Conservation (phyloP, 495 filamentous ascomycete genomes). For the Penicillium dipodomyicola region DNA sequence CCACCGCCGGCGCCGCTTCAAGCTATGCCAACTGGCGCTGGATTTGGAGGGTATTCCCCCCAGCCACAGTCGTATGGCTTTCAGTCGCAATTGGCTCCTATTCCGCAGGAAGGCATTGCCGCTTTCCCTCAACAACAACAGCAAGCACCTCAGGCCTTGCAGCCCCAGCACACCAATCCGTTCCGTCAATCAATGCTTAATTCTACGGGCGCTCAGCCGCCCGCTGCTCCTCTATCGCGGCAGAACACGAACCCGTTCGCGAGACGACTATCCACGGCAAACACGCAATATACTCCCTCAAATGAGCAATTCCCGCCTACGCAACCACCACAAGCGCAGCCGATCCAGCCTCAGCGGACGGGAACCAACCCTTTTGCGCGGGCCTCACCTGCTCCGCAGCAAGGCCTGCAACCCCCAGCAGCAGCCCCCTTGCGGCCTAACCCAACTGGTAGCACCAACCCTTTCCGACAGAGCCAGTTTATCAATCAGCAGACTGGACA, state of each 20-base stretch:
- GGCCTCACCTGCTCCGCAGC: conserved; percentile 39
- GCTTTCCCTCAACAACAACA: conserved; percentile 47
- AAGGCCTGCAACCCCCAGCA: conserved; percentile 36
- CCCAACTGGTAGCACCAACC: conserved; percentile 88
- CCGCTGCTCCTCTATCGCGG: conserved; percentile 48
- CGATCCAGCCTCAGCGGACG: conserved; percentile 44
- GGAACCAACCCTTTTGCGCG: conserved; percentile 56
- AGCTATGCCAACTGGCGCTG: conserved; percentile 67
- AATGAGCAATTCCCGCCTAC: conserved; percentile 31
- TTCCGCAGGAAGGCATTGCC: conserved; percentile 64
- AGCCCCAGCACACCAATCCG: conserved; percentile 69
- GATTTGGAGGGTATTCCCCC: conserved; percentile 82
- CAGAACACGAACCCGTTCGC: conserved; percentile 89
- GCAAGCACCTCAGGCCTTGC: conserved; percentile 33
- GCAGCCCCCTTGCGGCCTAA: conserved; percentile 58
- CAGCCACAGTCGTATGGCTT: conserved; percentile 56
- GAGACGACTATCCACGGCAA: conserved; percentile 48
- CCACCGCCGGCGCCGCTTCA: conserved; percentile 48
- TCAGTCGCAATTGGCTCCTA: conserved; percentile 52
- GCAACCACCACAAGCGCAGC: conserved; percentile 38
- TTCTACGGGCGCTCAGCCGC: conserved; percentile 41
- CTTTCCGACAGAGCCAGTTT: conserved; percentile 85
- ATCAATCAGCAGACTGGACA: conserved; percentile 82
- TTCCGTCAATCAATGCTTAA: conserved; percentile 81
- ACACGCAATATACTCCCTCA: conserved; percentile 33